These are phyloP conservation scores for Ilyonectria robusta DNA, from an alignment of 2,329 filamentous ascomycete species.

Conservation along the genomic window DNA sequence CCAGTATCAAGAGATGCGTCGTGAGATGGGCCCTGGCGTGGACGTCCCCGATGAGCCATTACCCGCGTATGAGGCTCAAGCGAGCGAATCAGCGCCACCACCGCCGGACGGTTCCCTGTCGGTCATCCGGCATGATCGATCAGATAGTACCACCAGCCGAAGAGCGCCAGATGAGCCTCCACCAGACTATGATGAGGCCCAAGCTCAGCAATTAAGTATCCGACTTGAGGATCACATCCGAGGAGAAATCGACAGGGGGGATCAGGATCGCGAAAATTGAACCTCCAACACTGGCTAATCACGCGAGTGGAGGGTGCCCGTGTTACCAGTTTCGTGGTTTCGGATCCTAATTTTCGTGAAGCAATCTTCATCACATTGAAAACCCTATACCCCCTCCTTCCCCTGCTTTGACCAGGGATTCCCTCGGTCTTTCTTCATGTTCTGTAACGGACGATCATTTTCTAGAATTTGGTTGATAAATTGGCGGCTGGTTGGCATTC, in stretches of 20 bases:
- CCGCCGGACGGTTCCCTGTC: constrained; percentile 43
- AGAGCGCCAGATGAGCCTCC: constrained; percentile 80
- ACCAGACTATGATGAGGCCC: constrained; percentile 92
- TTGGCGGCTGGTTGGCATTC: constrained; percentile 25
- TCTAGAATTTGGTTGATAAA: constrained; percentile 31
- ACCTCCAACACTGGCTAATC: constrained; percentile 31
- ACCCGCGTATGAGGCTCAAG: constrained; percentile 83
- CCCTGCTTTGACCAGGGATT: constrained; percentile 13
- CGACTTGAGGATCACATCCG: constrained; percentile 79
- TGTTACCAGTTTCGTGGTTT: constrained; percentile 35
- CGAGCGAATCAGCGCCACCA: constrained; percentile 49
- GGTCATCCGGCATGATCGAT: constrained; percentile 48
- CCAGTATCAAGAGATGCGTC: constrained; percentile 82
- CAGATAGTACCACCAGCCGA: constrained; percentile 56
- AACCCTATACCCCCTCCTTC: constrained; percentile 9
- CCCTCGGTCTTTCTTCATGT: constrained; percentile 25
- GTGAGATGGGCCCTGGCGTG: constrained; percentile 75
- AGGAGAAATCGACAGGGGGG: constrained; percentile 77
- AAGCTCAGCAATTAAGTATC: constrained; percentile 75
- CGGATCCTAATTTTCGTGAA: constrained; percentile 41
- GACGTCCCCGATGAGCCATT: constrained; percentile 87
- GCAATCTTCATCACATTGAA: constrained; percentile 21
- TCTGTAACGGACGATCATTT: constrained; percentile 28
- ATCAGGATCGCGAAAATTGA: constrained; percentile 48
- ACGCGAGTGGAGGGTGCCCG: constrained; percentile 31